Base-by-base conservation (phyloP, 192 early-diverging fungal species). In the Thamnidium elegans region DNA sequence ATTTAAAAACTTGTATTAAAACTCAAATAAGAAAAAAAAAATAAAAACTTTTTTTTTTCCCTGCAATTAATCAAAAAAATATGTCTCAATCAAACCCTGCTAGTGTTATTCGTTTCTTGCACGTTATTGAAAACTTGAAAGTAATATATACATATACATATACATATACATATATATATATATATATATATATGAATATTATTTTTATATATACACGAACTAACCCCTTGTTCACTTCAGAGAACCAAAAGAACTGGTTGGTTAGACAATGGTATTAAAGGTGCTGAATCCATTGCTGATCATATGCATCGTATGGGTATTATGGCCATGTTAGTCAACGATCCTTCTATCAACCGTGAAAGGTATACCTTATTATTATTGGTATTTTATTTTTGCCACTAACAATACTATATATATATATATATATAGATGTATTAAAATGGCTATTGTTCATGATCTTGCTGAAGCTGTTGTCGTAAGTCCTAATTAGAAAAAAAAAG, bases 221-320 rank as follows among this genome's bases (percentile, higher is more conserved):
- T 26, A 26, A 26, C 26, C 26, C 26, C 3, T 26, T n/a, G n/a
- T n/a, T 26, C 26, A 26, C 26, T 26, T 1, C 70, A 93, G 90
- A 80, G 81, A 65, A 97, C 95, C 13, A 95, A 95, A 71, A 79
- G 95, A 62, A 95, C 94, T 15, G 95, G 95, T 30, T 98, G 95
- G 95, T 52, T 98, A 50, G 83, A 92, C 72, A 65, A 80, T 70
- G 78, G 79, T 0, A 79, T 98, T 46, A 50, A 72, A 14, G 68
- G 75, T 11, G 83, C 93, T 59, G 95, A 98, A 67, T 93, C 91
- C 4, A 94, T 98, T 42, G 81, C 86, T 14, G 95, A 98, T 76
- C 95, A 98, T 74, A 98, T 98, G 95, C 84, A 96, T 80, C 84
- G 94, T 15, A 95, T 98, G 93, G 81, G 84, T 2, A 84, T 97